Evolutionary conservation across 164 flowering plant genomes (phyloP).

Genomic region (Dillenia suffruticosa): DNA sequence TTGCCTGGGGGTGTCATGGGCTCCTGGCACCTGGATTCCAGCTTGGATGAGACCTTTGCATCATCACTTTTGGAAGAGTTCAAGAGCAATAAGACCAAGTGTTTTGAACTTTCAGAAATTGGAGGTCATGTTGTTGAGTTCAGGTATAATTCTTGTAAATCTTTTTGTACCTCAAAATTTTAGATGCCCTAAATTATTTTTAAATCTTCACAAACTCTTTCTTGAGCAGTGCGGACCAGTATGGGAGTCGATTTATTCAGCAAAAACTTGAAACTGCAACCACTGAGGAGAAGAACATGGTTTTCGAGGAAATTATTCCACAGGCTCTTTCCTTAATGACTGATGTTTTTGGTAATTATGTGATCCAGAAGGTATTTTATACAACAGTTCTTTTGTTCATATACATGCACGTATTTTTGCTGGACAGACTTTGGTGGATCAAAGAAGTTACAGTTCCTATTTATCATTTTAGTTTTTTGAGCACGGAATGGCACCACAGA

Average conservation of each 20-base stretch:
- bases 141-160: conserved; percentile 40
- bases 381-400: not conserved
- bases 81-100: conserved; percentile 69
- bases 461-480: conserved; percentile 66
- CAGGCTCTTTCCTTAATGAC: conserved; percentile 84
- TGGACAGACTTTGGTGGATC: not conserved
- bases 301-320: conserved; percentile 76
- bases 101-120: conserved; percentile 85
- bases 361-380: conserved; percentile 78
- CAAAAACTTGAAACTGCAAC: conserved; percentile 93
- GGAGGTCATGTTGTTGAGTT: conserved; percentile 88
- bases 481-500: conserved; percentile 72
- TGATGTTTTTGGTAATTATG: conserved; percentile 95
- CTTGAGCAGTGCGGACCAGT: conserved; percentile 78
- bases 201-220: not conserved
- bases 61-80: conserved; percentile 79
- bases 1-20: conserved; percentile 57
- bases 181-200: not conserved
- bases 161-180: not conserved
- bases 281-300: conserved; percentile 74
- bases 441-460: not conserved
- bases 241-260: conserved; percentile 91
- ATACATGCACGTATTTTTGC: not conserved
- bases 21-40: conserved; percentile 52
- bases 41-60: conserved; percentile 51